Conservation (phyloP, 2,329 filamentous ascomycete species). For the Mycosphaerella sp. region DNA sequence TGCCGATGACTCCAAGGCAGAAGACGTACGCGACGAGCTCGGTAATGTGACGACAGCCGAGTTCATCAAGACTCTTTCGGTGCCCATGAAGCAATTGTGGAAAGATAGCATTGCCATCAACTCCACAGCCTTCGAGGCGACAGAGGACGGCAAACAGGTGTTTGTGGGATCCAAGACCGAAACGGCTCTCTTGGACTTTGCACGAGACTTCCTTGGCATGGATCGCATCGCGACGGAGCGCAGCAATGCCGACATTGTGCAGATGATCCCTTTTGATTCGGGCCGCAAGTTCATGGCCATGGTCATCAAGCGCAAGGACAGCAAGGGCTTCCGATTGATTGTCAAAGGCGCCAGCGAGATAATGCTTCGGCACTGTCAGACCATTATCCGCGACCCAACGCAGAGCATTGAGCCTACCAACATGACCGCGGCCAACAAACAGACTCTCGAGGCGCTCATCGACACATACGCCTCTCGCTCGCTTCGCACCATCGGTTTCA, state of each 20-base stretch:
- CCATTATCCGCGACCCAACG: slow-evolving; percentile 53
- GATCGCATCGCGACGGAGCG: slow-evolving; percentile 55
- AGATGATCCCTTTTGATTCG: slow-evolving; percentile 57
- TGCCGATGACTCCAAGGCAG: slow-evolving; percentile 17
- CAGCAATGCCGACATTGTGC: slow-evolving; percentile 53
- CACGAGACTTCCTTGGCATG: slow-evolving; percentile 59
- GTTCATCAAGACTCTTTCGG: slow-evolving; percentile 48
- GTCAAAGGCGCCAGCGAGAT: slow-evolving; percentile 50
- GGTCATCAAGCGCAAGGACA: slow-evolving; percentile 50
- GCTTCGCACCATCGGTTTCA: slow-evolving; percentile 74
- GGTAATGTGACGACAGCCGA: slow-evolving; percentile 49
- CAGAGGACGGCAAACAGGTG: slow-evolving; percentile 51
- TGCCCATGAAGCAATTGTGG: slow-evolving; percentile 50
- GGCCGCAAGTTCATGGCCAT: slow-evolving; percentile 63
- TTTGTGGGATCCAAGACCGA: slow-evolving; percentile 76
- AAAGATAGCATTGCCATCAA: slow-evolving; percentile 61
- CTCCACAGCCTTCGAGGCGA: slow-evolving; percentile 63
- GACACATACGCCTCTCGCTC: slow-evolving; percentile 72
- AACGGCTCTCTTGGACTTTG: slow-evolving; percentile 65
- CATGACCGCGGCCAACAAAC: slow-evolving; percentile 52
- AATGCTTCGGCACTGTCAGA: slow-evolving; percentile 43
- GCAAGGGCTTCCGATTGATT: slow-evolving; percentile 50
- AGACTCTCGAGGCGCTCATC: slow-evolving; percentile 60
- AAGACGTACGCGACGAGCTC: slow-evolving; percentile 33
- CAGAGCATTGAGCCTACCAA: slow-evolving; percentile 49